These are phyloP conservation scores for Neofusicoccum laricinum DNA, from an alignment of 2,329 filamentous ascomycete genomes.

Conservation along the genomic window DNA sequence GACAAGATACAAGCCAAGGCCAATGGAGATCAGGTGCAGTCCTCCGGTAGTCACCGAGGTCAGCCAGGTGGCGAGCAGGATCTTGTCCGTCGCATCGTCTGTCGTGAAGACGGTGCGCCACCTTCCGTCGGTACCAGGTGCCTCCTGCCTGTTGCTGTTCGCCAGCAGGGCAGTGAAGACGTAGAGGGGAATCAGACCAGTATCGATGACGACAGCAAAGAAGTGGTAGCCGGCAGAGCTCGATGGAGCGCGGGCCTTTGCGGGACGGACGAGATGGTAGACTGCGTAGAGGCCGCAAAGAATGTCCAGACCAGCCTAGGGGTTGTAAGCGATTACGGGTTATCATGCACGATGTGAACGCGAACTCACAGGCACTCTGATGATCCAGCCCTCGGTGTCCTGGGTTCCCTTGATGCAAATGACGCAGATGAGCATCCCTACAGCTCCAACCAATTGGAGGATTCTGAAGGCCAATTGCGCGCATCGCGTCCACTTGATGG, in stretches of 20 bases:
- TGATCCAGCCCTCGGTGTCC: slow-evolving; percentile 67
- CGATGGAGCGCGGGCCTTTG: slow-evolving; percentile 68
- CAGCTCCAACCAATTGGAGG: slow-evolving; percentile 64
- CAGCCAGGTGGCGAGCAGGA: slow-evolving; percentile 68
- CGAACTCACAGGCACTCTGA: slow-evolving; percentile 68
- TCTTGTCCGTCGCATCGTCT: slow-evolving; percentile 52
- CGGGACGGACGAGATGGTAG: slow-evolving; percentile 72
- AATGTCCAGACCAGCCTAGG: slow-evolving; percentile 71
- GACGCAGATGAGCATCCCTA: slow-evolving; percentile 70
- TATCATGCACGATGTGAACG: background rate
- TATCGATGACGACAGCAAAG: slow-evolving; percentile 74
- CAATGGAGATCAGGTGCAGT: slow-evolving; percentile 68
- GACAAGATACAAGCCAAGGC: slow-evolving; percentile 71
- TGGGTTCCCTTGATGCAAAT: slow-evolving; percentile 71
- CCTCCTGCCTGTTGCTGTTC: slow-evolving; percentile 51
- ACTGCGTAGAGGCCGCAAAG: slow-evolving; percentile 73
- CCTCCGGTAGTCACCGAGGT: slow-evolving; percentile 61
- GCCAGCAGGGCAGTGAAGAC: slow-evolving; percentile 57
- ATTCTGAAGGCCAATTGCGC: slow-evolving; percentile 67
- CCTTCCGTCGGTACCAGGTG: slow-evolving; percentile 41
- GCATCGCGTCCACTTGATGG: slow-evolving; percentile 67
- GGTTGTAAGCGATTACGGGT: background rate
- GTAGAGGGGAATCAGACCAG: slow-evolving; percentile 62
- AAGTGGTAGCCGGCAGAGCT: slow-evolving; percentile 87
- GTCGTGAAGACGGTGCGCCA: slow-evolving; percentile 71